These are phyloP conservation scores for Rutstroemia sp. DNA, from an alignment of 2,329 filamentous ascomycete genomes.

Conservation along the genomic window DNA sequence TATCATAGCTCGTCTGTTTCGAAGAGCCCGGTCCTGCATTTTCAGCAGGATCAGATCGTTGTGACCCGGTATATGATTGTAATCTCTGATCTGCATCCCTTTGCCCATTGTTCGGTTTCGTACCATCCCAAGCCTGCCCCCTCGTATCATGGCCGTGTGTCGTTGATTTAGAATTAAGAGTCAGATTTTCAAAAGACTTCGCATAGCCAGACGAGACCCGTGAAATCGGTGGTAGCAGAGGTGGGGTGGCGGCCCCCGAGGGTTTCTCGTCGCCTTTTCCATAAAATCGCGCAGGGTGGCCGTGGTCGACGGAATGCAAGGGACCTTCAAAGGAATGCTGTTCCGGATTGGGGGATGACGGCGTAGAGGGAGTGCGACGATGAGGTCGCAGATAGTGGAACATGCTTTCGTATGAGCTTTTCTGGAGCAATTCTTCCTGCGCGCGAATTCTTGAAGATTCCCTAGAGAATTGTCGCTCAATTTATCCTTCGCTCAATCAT, in stretches of 20 bases:
- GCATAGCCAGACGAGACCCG: conserved; percentile 28
- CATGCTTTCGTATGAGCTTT: conserved; percentile 17
- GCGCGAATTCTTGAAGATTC: neutral
- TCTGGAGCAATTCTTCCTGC: neutral
- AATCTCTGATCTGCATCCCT: conserved; percentile 11
- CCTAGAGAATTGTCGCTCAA: neutral
- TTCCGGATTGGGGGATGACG: conserved; percentile 26
- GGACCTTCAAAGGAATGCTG: conserved; percentile 23
- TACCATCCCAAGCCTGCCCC: conserved; percentile 4
- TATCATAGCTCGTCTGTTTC: conserved; percentile 15
- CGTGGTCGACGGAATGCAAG: conserved; percentile 20
- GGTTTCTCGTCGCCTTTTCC: conserved; percentile 13
- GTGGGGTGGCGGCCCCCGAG: conserved; percentile 36
- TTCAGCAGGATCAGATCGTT: conserved; percentile 22
- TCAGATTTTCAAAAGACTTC: conserved; percentile 4
- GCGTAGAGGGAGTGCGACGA: conserved; percentile 27
- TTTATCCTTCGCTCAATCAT: neutral
- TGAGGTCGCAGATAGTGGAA: conserved; percentile 31
- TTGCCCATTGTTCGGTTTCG: conserved; percentile 9
- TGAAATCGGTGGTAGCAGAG: conserved; percentile 36
- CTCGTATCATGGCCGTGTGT: conserved; percentile 6
- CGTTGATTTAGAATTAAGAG: neutral
- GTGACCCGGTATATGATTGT: conserved; percentile 16
- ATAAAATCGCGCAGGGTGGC: conserved; percentile 22
- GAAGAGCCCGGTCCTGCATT: conserved; percentile 11